phyloP scores from a whole-genome alignment of 495 filamentous ascomycete genomes.

The Aspergillus homomorphus region DNA sequence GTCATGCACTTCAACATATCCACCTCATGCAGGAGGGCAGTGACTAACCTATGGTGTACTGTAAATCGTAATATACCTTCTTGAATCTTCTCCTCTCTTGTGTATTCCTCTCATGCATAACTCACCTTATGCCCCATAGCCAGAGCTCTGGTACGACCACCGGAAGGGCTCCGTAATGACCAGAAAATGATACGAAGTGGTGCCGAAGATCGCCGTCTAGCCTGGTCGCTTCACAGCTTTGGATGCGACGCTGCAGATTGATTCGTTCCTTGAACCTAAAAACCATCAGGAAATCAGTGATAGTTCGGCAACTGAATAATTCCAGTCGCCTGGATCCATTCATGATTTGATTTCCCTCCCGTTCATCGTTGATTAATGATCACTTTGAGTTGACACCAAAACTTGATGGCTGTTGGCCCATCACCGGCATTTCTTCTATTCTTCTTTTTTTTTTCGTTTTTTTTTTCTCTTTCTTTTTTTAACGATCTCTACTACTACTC shows the following conservation, averaged over 20 bases:
- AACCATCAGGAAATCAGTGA: neutral
- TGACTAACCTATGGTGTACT: too few relatives aligned
- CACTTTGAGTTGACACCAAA: neutral
- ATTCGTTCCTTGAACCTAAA: neutral
- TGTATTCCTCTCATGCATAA: neutral
- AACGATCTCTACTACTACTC: neutral
- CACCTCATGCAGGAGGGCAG: too few relatives aligned
- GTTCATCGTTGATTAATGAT: too few relatives aligned
- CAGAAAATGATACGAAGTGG: neutral
- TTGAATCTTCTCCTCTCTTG: neutral
- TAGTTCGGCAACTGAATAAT: neutral
- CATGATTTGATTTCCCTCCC: too few relatives aligned
- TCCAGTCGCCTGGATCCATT: neutral
- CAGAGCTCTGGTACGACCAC: neutral
- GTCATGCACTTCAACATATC: too few relatives aligned
- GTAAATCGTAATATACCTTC: too few relatives aligned
- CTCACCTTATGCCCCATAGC: neutral
- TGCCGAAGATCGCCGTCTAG: neutral
- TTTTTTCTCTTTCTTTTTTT: constrained; percentile 8
- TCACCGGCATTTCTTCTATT: constrained; percentile 3
- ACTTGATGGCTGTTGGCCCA: neutral
- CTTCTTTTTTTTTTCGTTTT: constrained; percentile 6
- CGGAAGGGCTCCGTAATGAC: neutral
- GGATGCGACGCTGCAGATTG: too few relatives aligned
- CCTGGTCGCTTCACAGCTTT: neutral